Evolutionary conservation across 1,139 yeast genomes (phyloP), one percentile per base, ranked within the genome.

Genomic region (Ashbya aceris): DNA sequence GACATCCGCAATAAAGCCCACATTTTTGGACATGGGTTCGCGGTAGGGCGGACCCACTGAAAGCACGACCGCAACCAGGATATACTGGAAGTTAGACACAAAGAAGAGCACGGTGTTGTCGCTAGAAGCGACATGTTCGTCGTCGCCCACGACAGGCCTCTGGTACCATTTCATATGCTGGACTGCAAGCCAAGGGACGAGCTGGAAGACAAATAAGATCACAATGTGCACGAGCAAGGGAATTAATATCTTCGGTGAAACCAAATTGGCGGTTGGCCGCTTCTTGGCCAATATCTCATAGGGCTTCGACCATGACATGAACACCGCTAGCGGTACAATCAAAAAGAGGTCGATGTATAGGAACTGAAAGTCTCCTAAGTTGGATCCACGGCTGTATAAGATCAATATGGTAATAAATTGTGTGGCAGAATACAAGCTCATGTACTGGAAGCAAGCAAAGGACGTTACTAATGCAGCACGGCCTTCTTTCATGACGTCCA

Each of bases 221-320:
- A 67, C 27, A 45, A 93, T 87, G 56, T 85, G 84, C 30, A 91
- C 77, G 26, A 86, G 54, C 49, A 91, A 66, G 1, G 96, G 95
- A 3, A 85, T 73, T 50, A 93, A 68, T 29, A 91, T 81, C 61
- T 87, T 87, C 35, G 93, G 82, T 1, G 96, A 84, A 1, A 91
- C 94, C 47, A 91, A 69, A 60, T 91, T 91, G 1, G 98, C 96
- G 1, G 95, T 84, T 2, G 99, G 98, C 42, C 95, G 73, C 58
- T 87, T 89, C 31, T 68, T 64, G 10, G 76, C 75, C 27, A 91
- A 66, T 27, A 57, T 62, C 2, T 71, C 68, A 55, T 69, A 81
- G 0, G 99, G 95, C 55, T 80, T 77, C 1, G 96, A 79, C 96
- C 98, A 89, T 7, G 97, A 89, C 98, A 93, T 83, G 65, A 87